Evolutionary conservation across 2,329 filamentous ascomycete genomes (phyloP).

Genomic region (Aspergillus floridensis): DNA sequence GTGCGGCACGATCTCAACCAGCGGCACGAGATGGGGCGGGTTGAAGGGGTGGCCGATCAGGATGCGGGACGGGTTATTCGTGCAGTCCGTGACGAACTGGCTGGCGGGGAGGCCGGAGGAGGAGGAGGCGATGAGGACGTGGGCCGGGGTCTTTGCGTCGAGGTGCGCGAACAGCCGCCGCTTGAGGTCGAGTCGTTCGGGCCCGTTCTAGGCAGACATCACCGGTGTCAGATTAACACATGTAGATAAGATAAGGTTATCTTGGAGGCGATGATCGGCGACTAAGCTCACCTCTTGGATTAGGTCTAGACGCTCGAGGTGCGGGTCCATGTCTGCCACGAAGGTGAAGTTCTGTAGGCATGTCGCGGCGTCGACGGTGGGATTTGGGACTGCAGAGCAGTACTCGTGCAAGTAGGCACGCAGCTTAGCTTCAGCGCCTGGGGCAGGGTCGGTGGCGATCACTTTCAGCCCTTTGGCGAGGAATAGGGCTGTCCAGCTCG

Average conservation of each 20-base stretch:
- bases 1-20: constrained; percentile 15
- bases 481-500: constrained; percentile 45
- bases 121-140: constrained; percentile 18
- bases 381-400: neutral
- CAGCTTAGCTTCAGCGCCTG: constrained; percentile 33
- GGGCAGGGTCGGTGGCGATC: constrained; percentile 43
- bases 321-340: neutral
- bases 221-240: too few species aligned
- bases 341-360: neutral
- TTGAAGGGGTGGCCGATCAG: constrained; percentile 15
- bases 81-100: constrained; percentile 10
- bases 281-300: neutral
- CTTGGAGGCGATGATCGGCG: neutral
- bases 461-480: constrained; percentile 40
- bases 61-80: constrained; percentile 8
- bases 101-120: constrained; percentile 14
- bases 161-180: constrained; percentile 16
- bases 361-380: neutral
- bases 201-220: neutral
- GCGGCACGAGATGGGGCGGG: constrained; percentile 12
- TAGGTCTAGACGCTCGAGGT: neutral
- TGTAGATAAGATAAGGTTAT: neutral
- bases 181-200: constrained; percentile 15
- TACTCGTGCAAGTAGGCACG: constrained; percentile 18
- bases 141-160: constrained; percentile 14